phyloP scores from a whole-genome alignment of 1,284 basidiomycete genomes.

The Kalmanozyma brasiliensis region DNA sequence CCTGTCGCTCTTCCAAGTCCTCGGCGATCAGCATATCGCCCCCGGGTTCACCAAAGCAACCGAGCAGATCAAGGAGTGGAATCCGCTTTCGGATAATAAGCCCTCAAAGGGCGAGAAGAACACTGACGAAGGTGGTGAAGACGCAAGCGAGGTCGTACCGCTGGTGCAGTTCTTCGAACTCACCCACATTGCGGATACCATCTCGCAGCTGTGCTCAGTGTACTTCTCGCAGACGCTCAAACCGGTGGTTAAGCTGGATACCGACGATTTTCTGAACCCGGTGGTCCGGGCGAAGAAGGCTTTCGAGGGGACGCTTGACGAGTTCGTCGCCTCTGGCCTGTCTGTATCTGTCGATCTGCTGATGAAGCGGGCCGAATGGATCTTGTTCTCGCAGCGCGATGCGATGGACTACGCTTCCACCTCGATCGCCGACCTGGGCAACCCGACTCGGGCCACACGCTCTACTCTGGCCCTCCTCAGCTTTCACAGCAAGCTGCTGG shows the following conservation, averaged over 20 bases:
- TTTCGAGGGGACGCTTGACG: slow-evolving; percentile 90
- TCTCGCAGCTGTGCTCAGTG: slow-evolving; percentile 95
- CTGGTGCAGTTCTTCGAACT: slow-evolving; percentile 96
- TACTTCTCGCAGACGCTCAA: slow-evolving; percentile 93
- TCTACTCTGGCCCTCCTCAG: slow-evolving; percentile 87
- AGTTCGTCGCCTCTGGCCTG: slow-evolving; percentile 88
- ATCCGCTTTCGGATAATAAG: slow-evolving; percentile 33
- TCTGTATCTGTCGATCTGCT: slow-evolving; percentile 94
- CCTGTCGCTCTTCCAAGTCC: slow-evolving; percentile 80
- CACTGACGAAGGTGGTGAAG: slow-evolving; percentile 70
- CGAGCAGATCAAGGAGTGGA: slow-evolving; percentile 53
- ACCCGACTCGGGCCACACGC: slow-evolving; percentile 84
- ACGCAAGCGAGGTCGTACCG: slow-evolving; percentile 84
- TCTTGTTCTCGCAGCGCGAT: slow-evolving; percentile 83
- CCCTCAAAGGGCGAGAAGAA: slow-evolving; percentile 1
- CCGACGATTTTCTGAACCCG: slow-evolving; percentile 89
- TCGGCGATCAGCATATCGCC: slow-evolving; percentile 82
- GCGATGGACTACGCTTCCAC: slow-evolving; percentile 78
- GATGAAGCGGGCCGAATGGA: slow-evolving; percentile 97
- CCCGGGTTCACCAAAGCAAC: slow-evolving; percentile 84
- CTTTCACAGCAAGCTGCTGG: slow-evolving; percentile 87
- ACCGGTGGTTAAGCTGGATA: slow-evolving; percentile 57
- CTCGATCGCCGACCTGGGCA: slow-evolving; percentile 64
- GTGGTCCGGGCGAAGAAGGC: slow-evolving; percentile 96
- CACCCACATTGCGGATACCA: slow-evolving; percentile 95